phyloP scores from a whole-genome alignment of 306 rosid genomes.

The Psophocarpus tetragonolobus region DNA sequence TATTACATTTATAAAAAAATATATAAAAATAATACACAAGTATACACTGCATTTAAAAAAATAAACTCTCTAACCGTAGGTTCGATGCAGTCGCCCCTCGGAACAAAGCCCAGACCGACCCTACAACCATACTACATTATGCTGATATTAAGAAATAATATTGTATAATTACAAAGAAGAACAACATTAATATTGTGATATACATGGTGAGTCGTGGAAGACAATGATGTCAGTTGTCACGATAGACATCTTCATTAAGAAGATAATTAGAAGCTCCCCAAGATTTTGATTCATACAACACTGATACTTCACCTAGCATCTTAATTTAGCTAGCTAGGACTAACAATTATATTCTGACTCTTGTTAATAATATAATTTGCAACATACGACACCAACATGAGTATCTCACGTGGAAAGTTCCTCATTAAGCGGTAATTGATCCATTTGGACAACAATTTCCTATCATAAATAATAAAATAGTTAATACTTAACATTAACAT shows the following conservation, averaged over 20 bases:
- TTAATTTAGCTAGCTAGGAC: neutral
- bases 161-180: neutral
- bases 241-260: constrained; percentile 31
- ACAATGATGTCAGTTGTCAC: constrained; percentile 34
- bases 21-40: no score
- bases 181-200: neutral
- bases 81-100: no score
- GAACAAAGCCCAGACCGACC: no score
- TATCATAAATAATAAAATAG: neutral
- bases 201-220: constrained; percentile 27
- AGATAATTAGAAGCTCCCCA: constrained; percentile 34
- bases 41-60: no score
- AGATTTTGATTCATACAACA: constrained; percentile 30
- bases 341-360: neutral
- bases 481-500: neutral
- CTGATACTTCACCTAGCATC: neutral
- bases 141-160: neutral
- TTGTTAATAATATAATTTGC: constrained; percentile 13
- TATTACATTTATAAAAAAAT: no score
- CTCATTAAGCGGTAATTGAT: constrained; percentile 30
- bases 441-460: constrained; percentile 21
- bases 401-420: constrained; percentile 45
- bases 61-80: no score
- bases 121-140: no score
- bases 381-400: constrained; percentile 26